Percentiles rank a stretch among this genome's conserved stretches.
Conservation (phyloP, 2,329 filamentous ascomycete genomes). For the Sporothrix brasiliensis region DNA sequence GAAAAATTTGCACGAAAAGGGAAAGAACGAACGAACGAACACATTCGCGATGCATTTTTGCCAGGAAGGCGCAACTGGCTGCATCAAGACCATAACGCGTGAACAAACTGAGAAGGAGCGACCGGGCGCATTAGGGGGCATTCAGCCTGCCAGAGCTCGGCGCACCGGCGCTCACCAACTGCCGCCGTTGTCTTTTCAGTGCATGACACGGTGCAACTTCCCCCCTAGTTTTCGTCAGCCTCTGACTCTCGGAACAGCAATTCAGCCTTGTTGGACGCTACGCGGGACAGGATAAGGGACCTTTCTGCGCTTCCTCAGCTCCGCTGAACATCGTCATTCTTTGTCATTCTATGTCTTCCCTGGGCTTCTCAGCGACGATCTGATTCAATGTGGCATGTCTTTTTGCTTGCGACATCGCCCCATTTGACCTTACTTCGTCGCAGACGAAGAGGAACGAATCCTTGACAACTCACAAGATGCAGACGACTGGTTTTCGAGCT, state of each 20-base stretch:
- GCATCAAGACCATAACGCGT: conserved; percentile 9
- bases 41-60: neutral
- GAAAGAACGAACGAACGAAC: neutral
- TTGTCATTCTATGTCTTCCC: neutral
- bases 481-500: conserved; percentile 28
- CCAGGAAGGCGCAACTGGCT: neutral
- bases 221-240: conserved; percentile 21
- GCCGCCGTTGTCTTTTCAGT: conserved; percentile 18
- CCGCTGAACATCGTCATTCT: neutral
- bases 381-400: neutral
- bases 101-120: neutral
- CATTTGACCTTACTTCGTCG: neutral
- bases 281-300: neutral
- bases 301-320: neutral
- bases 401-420: neutral
- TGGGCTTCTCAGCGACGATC: neutral
- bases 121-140: neutral
- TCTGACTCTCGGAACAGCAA: conserved; percentile 2
- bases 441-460: neutral
- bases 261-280: conserved; percentile 23
- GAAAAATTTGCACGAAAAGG: neutral
- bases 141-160: conserved; percentile 7
- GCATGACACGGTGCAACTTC: conserved; percentile 13
- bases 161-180: conserved; percentile 17
- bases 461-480: conserved; percentile 14